A percentile compares a stretch with the other conserved stretches of the same genome.
Evolutionary conservation across 768 basidiomycete species (phyloP).

Genomic region (Hysterangium stoloniferum): DNA sequence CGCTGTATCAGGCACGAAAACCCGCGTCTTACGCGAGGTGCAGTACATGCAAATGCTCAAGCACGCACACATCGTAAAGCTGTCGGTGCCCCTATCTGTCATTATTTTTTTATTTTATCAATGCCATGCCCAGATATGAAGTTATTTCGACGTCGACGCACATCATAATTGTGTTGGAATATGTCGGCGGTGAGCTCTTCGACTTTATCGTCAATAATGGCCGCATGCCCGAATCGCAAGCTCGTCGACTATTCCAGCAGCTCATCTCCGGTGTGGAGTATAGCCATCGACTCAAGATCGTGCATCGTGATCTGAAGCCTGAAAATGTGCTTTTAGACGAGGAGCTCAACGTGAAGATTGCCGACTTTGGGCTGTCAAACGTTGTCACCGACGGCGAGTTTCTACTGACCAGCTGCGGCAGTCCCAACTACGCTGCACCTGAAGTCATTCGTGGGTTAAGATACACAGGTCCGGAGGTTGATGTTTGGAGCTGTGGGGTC

Average conservation of each 20-base stretch:
- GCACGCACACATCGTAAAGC: conserved; percentile 96
- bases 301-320: conserved; percentile 96
- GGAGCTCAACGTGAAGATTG: conserved; percentile 89
- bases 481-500: conserved; percentile 98
- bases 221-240: conserved; percentile 79
- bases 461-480: conserved; percentile 97
- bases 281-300: conserved; percentile 93
- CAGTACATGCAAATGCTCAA: conserved; percentile 92
- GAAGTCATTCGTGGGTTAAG: conserved; percentile 94
- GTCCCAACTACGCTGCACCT: conserved; percentile 97
- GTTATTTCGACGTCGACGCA: conserved; percentile 91
- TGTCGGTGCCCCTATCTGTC: conserved; percentile 41
- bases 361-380: conserved; percentile 97
- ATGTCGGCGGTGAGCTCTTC: conserved; percentile 93
- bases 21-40: conserved; percentile 88
- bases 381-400: conserved; percentile 96
- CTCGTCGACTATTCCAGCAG: conserved; percentile 95
- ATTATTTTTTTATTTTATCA: conserved; percentile 3
- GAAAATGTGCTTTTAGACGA: conserved; percentile 89
- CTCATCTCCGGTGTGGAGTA: conserved; percentile 97
- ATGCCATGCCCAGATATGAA: conserved; percentile 50
- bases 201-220: conserved; percentile 97
- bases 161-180: conserved; percentile 98
- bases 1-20: conserved; percentile 83
- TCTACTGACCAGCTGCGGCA: conserved; percentile 94